Evolutionary conservation across 768 basidiomycete species (phyloP), one percentile per base, ranked within the genome.

Genomic region (Lactarius evosmus): DNA sequence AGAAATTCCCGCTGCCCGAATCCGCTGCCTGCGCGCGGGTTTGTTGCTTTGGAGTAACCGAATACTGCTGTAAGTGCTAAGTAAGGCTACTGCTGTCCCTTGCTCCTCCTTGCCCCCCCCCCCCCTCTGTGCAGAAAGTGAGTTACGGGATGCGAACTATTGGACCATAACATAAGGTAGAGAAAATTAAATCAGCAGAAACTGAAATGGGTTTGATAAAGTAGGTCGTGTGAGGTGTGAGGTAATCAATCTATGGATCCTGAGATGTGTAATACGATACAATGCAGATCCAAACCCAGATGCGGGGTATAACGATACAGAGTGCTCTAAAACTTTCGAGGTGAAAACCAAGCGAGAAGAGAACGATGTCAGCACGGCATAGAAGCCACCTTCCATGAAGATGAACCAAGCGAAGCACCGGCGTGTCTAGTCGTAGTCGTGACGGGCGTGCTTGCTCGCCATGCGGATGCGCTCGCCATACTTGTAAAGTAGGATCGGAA

Each of bases 401-500:
- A 46, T 22, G 44, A 12, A 46, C 9, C 44, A 22, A 22, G 44
- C 44, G 41, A 3, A 5, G 9, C 19, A 57, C 46, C 41, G 19
- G 12, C 7, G 32, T 33, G 22, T 38, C 38, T 56, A 65, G 14
- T 67, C 27, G 34, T 54, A 65, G n/a, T 67, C 63, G 74, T 65
- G 66, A 25, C 66, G 63, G 9, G 66, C 63, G n/a, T 33, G 59
- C 44, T 61, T 67, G 59, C 63, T 65, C 1, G 59, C 62, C 63
- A 57, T 65, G n/a, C 66, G 63, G 40, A 67, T 55, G 19, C 54
- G 63, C 6, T 58, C 59, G 33, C 66, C 63, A 4, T 67, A 67
- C 58, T 58, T 65, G 51, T 66, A 67, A 1, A 67, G 50, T 5
- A 67, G 19, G 32, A 67, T 66, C 25, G 66, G 72, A 30, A 74